A percentile compares a stretch with the other conserved stretches of the same genome.
Evolutionary conservation across 345 rosid species (phyloP).

Genomic region (Laguncularia racemosa): DNA sequence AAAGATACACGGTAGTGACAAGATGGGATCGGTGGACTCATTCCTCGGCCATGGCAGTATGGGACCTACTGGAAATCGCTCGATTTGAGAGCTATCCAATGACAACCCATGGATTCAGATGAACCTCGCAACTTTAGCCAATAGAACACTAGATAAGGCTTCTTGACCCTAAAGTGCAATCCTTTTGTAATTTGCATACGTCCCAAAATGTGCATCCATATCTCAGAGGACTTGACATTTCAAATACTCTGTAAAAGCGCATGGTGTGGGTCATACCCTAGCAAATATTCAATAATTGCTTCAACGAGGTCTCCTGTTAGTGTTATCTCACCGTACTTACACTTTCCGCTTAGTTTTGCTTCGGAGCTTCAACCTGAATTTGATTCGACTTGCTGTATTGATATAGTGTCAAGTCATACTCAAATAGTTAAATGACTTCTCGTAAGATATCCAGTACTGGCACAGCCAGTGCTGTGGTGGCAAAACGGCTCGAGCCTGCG

Average conservation of each 20-base stretch:
- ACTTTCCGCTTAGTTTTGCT: neutral
- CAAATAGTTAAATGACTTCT: slow-evolving; percentile 18
- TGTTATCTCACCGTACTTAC: too few relatives aligned
- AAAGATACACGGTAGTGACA: neutral
- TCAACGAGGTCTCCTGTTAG: too few relatives aligned
- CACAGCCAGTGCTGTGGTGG: slow-evolving; percentile 65
- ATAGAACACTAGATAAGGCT: slow-evolving; percentile 67
- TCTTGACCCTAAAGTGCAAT: slow-evolving; percentile 29
- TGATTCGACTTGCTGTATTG: slow-evolving; percentile 1
- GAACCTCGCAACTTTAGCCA: slow-evolving; percentile 35
- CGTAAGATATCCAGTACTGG: slow-evolving; percentile 17
- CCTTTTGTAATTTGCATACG: neutral
- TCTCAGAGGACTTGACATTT: slow-evolving; percentile 12
- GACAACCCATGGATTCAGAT: slow-evolving; percentile 31
- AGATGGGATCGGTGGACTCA: slow-evolving; percentile 9
- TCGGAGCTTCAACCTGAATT: neutral
- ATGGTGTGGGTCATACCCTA: too few relatives aligned
- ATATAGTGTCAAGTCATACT: too few relatives aligned
- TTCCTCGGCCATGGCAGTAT: slow-evolving; percentile 1
- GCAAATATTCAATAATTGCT: too few relatives aligned
- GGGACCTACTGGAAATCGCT: slow-evolving; percentile 16
- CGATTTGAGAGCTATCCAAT: slow-evolving; percentile 47
- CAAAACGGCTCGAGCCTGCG: slow-evolving; percentile 85
- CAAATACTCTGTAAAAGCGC: slow-evolving; percentile 1
- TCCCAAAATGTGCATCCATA: slow-evolving; percentile 18